Percentiles rank a stretch among this genome's conserved stretches.
Evolutionary conservation across 352 stramenopile genomes (phyloP).

Genomic region (Phytophthora tentaculata): DNA sequence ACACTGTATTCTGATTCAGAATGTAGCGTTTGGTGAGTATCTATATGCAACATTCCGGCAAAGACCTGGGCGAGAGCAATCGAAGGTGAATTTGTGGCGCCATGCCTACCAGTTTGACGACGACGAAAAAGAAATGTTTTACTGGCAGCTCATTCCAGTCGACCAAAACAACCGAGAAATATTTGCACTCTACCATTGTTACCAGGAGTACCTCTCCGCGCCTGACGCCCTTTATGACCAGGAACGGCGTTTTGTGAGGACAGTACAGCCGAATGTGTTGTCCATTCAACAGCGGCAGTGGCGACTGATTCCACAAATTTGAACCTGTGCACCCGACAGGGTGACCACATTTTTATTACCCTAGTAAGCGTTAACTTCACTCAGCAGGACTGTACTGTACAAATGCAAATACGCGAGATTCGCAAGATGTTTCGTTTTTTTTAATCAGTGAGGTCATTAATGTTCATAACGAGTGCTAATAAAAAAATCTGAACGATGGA

Average conservation of each 20-base stretch:
- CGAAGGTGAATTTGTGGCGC: neutral
- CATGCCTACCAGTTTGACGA: neutral
- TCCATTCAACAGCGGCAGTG: neutral
- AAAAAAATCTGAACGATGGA: too few species aligned
- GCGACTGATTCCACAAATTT: neutral
- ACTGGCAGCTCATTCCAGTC: neutral
- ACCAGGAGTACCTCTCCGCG: neutral
- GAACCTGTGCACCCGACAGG: too few species aligned
- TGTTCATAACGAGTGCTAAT: too few species aligned
- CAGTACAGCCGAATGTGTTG: neutral
- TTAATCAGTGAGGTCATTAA: too few species aligned
- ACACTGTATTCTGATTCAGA: neutral
- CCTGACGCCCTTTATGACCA: neutral
- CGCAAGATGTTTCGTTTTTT: too few species aligned
- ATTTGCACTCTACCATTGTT: neutral
- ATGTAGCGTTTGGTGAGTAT: neutral
- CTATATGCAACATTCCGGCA: neutral
- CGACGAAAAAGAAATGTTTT: conserved; percentile 3
- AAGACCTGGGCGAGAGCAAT: neutral
- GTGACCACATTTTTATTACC: too few species aligned
- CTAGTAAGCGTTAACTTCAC: too few species aligned
- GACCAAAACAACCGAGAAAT: neutral
- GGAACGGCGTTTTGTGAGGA: neutral
- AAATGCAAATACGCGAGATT: too few species aligned
- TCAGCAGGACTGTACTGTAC: too few species aligned